Evolutionary conservation across 2,329 filamentous ascomycete genomes (phyloP).

Genomic region (Nigrospora sphaerica): DNA sequence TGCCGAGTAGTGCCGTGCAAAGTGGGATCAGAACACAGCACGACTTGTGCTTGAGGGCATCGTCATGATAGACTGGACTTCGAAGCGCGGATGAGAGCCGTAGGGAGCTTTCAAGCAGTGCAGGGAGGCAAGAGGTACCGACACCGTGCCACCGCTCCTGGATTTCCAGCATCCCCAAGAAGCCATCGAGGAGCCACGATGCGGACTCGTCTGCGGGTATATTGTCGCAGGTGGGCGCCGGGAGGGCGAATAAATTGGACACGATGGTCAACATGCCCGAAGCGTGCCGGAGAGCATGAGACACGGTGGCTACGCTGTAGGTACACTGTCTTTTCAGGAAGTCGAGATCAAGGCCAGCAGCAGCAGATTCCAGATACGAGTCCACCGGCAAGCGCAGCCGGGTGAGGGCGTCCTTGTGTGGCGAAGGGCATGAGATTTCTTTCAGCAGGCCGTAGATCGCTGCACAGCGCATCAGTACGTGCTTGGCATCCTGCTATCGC

Average conservation of each 20-base stretch:
- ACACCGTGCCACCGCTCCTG: constrained; percentile 29
- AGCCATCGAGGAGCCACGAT: constrained; percentile 43
- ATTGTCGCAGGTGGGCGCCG: constrained; percentile 20
- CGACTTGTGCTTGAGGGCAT: constrained; percentile 25
- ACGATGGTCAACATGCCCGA: constrained; percentile 36
- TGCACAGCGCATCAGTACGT: constrained; percentile 11
- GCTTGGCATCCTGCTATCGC: neutral
- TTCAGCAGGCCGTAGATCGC: constrained; percentile 14
- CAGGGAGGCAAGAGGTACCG: constrained; percentile 21
- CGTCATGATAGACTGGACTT: constrained; percentile 4
- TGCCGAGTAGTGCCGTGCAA: constrained; percentile 21
- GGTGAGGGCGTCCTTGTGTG: constrained; percentile 18
- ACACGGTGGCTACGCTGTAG: constrained; percentile 30
- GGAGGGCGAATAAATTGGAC: constrained; percentile 28
- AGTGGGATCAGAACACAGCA: constrained; percentile 31
- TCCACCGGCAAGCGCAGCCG: constrained; percentile 31
- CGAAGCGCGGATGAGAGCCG: constrained; percentile 18
- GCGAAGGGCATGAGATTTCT: constrained; percentile 17
- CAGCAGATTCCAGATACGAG: constrained; percentile 22
- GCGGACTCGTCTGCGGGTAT: constrained; percentile 21
- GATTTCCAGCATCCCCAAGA: constrained; percentile 32
- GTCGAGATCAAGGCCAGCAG: neutral
- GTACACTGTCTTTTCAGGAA: constrained; percentile 24
- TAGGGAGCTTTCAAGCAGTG: constrained; percentile 28
- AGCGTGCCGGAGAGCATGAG: constrained; percentile 40